A percentile compares a stretch with the other conserved stretches of the same genome.
Evolutionary conservation across 768 basidiomycete species (phyloP).

Genomic region (Fibroporia radiculosa): DNA sequence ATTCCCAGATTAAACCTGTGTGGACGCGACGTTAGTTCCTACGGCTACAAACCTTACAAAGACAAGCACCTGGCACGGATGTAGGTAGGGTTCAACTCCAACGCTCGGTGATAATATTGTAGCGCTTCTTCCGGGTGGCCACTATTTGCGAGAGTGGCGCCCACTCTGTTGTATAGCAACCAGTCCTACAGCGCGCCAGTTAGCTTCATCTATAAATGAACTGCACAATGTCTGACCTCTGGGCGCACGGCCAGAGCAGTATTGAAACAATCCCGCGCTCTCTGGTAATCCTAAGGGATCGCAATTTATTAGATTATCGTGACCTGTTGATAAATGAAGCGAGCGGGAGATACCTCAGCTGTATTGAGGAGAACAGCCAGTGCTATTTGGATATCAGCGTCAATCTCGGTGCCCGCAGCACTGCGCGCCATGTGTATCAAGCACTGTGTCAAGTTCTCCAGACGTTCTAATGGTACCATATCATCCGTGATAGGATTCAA

Average conservation of each 20-base stretch:
- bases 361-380: conserved; percentile 89
- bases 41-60: too few species aligned
- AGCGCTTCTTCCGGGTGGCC: conserved; percentile 75
- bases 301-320: too few species aligned
- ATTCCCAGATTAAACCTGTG: conserved; percentile 88
- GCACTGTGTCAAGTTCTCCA: conserved; percentile 56
- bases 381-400: conserved; percentile 93
- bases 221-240: conserved; percentile 41
- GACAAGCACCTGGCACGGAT: conserved; percentile 71
- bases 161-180: conserved; percentile 87
- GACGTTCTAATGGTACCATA: conserved; percentile 29
- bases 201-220: background rate
- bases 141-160: conserved; percentile 90
- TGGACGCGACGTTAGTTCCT: background rate
- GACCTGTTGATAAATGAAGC: background rate
- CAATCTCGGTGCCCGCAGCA: conserved; percentile 52
- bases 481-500: conserved; percentile 24
- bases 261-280: conserved; percentile 91
- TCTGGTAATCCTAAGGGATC: conserved; percentile 68
- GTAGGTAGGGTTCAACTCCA: conserved; percentile 83
- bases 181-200: conserved; percentile 57
- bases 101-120: conserved; percentile 77
- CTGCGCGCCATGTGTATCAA: conserved; percentile 75
- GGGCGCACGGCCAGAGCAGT: conserved; percentile 84
- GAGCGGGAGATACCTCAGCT: conserved; percentile 54